These are phyloP conservation scores for Fomitopsis serialis DNA, from an alignment of 768 basidiomycete species.

Conservation along the genomic window DNA sequence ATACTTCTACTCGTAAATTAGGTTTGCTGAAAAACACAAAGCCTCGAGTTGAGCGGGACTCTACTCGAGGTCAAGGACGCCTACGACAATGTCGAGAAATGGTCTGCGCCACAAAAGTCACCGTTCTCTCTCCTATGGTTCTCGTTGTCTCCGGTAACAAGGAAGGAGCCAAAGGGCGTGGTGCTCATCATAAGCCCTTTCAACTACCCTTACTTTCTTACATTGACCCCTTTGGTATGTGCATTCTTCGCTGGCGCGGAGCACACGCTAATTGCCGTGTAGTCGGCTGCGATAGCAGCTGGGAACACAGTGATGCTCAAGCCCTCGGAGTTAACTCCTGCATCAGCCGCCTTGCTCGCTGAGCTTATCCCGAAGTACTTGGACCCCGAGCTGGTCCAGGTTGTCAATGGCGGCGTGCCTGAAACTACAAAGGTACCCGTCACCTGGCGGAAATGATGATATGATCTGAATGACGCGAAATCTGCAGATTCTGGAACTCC, in stretches of 20 bases:
- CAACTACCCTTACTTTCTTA: conserved; percentile 67
- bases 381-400: conserved; percentile 56
- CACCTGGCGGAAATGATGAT: background rate
- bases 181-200: conserved; percentile 68
- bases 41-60: conserved; percentile 54
- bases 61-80: conserved; percentile 49
- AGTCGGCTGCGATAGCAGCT: conserved; percentile 66
- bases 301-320: conserved; percentile 72
- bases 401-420: conserved; percentile 63
- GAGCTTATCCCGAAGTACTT: conserved; percentile 74
- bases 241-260: too few species aligned
- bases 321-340: conserved; percentile 66
- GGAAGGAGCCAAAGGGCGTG: conserved; percentile 74
- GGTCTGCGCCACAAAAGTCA: conserved; percentile 62
- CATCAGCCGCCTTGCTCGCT: conserved; percentile 49
- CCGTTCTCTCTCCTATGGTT: conserved; percentile 51
- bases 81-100: conserved; percentile 63
- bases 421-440: conserved; percentile 52
- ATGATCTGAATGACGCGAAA: background rate
- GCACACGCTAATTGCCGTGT: background rate
- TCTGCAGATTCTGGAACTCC: conserved; percentile 63
- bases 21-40: conserved; percentile 18
- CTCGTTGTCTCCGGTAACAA: conserved; percentile 55
- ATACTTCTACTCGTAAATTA: background rate
- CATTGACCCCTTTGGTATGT: conserved; percentile 53